Conservation (phyloP, 345 rosid genomes). For the Bruguiera gymnorhiza region DNA sequence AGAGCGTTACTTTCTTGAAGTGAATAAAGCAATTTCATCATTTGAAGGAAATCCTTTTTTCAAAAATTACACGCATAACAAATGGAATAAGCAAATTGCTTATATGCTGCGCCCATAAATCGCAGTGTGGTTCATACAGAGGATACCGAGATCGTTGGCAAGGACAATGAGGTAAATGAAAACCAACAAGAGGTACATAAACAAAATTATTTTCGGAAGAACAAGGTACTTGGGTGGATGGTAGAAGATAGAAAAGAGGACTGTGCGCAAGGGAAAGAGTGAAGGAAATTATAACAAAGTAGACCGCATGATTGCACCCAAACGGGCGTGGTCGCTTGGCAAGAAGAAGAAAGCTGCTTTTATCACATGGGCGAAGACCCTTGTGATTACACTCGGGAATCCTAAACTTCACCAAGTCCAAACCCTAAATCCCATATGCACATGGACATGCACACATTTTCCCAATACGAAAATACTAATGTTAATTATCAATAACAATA, state of each 20-base stretch:
- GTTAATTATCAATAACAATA: neutral
- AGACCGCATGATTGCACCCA: conserved; percentile 81
- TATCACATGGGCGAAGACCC: conserved; percentile 57
- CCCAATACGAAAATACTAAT: neutral
- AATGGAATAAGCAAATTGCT: too few species aligned
- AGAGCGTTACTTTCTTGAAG: too few species aligned
- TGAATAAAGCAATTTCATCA: too few species aligned
- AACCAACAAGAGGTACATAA: neutral
- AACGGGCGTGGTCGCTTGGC: conserved; percentile 91
- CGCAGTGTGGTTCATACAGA: too few species aligned
- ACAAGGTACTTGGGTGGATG: conserved; percentile 26
- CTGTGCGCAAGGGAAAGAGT: conserved; percentile 9
- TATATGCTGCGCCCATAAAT: too few species aligned
- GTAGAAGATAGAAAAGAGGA: neutral
- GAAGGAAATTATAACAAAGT: conserved; percentile 43
- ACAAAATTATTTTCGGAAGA: conserved; percentile 9
- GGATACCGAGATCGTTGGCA: neutral
- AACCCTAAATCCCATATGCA: conserved; percentile 23
- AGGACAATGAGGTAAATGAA: conserved; percentile 9
- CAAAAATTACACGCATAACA: too few species aligned
- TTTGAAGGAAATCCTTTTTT: too few species aligned
- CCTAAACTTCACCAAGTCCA: conserved; percentile 4
- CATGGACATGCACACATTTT: conserved; percentile 6
- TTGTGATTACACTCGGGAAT: conserved; percentile 19
- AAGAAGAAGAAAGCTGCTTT: conserved; percentile 63